Evolutionary conservation across 495 filamentous ascomycete genomes (phyloP), one percentile per base, ranked within the genome.

Genomic region (Penicillium desertorum): DNA sequence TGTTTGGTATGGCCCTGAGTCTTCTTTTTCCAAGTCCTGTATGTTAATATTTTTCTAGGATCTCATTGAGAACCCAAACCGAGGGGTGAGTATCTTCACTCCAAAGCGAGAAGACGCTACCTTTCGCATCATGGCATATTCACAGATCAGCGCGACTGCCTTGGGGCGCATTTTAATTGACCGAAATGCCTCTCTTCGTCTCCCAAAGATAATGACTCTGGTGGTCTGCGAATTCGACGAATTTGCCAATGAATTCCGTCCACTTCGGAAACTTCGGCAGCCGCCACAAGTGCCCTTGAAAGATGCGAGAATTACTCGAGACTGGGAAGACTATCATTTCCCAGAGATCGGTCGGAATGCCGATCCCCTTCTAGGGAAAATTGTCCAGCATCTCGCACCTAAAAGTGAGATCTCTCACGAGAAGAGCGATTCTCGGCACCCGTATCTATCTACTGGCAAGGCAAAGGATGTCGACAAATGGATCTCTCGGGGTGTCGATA

Each of bases 301-400:
- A 1, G 14, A 53, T 7, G 7, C 25, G 12, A 29, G 39, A 42
- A 32, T 64, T 62, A 19, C 56, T 56, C 19, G 57, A 29, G 32
- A 67, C 5, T 73, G 71, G 71, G 58, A 27, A 20, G 58, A 60
- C 47, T 68, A 67, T 23, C 60, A 41, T 5, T 70, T 69, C 32
- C 59, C 52, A 30, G 62, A 59, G 44, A 34, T 69, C 12, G 69
- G 67, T 22, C 17, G 0, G 4, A 20, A 9, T 12, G 62, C 55
- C 8, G 46, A 52, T 7, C 57, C 62, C n/a, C 4, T 11, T 19
- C 8, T 14, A 12, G n/a, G 2, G 10, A 7, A 32, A 2, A 34
- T 53, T 19, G 39, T 23, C 10, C 39, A 43, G 32, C 54, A 20
- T 67, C 45, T 44, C 10, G 48, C 36, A 44, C 58, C n/a, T 29